Evolutionary conservation across 2,329 filamentous ascomycete genomes (phyloP), one percentile per base, ranked within the genome.

Genomic region (Coleophoma eucalyptorum): DNA sequence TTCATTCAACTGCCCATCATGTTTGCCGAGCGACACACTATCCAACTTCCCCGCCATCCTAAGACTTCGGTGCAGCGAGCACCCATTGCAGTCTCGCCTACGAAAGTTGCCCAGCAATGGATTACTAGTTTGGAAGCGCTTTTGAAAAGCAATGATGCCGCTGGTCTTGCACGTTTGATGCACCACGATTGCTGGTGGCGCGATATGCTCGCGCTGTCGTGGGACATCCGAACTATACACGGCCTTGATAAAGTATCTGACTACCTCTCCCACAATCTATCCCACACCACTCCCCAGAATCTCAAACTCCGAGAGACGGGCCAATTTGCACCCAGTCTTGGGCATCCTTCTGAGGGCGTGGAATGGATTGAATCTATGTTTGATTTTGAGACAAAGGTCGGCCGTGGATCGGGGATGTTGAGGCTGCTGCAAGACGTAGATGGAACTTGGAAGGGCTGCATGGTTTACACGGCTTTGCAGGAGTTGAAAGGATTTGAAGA

Each of bases 371-470:
- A 78, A 40, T 79, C 79, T 50, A 83, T 81, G 57, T 68, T 84
- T 46, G 71, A 65, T 0, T 67, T 83, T 20, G 71, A 77, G 5
- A 84, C 79, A 0, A 65, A 69, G 1, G 56, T 78, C 2, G 84
- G 84, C 0, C 56, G 58, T 0, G 86, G 83, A 0, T 65, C 73
- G 1, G 85, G 84, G 1, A 60, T 87, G 1, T 68, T 79, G 0
- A 71, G 80, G 1, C 63, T 87, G 0, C 68, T 74, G 0, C 65
- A 72, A 37, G 54, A 52, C 6, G 32, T 41, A 8, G 67, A 66
- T 2, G 67, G 65, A 1, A 53, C 63, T 7, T 87, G 82, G 81
- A 83, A 81, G 59, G 77, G 83, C 1, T 84, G 79, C 55, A 82
- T 80, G 3, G 58, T 88, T 0, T 87, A 81, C 61, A 87, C 84